phyloP scores from a whole-genome alignment of 140 eudicot species.

The Senecio squalidus region DNA sequence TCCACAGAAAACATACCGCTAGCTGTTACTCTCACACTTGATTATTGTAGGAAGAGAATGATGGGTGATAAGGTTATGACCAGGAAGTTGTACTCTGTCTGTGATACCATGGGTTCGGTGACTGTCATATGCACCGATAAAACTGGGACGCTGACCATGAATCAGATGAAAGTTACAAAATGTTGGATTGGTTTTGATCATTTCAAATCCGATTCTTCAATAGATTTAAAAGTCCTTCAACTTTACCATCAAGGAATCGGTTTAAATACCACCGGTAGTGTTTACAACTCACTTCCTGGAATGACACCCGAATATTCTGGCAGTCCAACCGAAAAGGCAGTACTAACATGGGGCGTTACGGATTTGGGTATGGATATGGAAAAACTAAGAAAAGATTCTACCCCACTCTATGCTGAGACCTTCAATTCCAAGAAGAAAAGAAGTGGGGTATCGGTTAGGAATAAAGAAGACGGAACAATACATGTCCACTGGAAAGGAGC shows the following conservation, averaged over 20 bases:
- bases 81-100: slow-evolving; percentile 57
- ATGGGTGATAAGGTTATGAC: slow-evolving; percentile 64
- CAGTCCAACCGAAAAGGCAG: slow-evolving; percentile 75
- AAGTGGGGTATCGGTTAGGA: slow-evolving; percentile 48
- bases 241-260: slow-evolving; percentile 55
- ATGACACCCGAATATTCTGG: slow-evolving; percentile 44
- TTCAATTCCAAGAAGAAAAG: slow-evolving; percentile 62
- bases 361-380: slow-evolving; percentile 56
- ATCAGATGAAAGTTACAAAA: slow-evolving; percentile 62
- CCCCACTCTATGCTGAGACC: slow-evolving; percentile 41
- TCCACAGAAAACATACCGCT: slow-evolving; percentile 62
- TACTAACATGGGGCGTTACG: slow-evolving; percentile 61
- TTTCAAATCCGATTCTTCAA: slow-evolving; percentile 21
- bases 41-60: slow-evolving; percentile 71
- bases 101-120: slow-evolving; percentile 79
- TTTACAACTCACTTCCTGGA: slow-evolving; percentile 22
- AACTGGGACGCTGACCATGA: slow-evolving; percentile 65
- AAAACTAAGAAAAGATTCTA: slow-evolving; percentile 25
- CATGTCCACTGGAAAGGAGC: slow-evolving; percentile 73
- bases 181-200: slow-evolving; percentile 51
- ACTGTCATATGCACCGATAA: slow-evolving; percentile 70
- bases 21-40: slow-evolving; percentile 61
- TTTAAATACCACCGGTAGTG: slow-evolving; percentile 51
- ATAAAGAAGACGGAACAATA: slow-evolving; percentile 22
- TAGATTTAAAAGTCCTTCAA: slow-evolving; percentile 21